Base-by-base conservation (phyloP, 352 stramenopile species). In the Phytophthora colocasiae region DNA sequence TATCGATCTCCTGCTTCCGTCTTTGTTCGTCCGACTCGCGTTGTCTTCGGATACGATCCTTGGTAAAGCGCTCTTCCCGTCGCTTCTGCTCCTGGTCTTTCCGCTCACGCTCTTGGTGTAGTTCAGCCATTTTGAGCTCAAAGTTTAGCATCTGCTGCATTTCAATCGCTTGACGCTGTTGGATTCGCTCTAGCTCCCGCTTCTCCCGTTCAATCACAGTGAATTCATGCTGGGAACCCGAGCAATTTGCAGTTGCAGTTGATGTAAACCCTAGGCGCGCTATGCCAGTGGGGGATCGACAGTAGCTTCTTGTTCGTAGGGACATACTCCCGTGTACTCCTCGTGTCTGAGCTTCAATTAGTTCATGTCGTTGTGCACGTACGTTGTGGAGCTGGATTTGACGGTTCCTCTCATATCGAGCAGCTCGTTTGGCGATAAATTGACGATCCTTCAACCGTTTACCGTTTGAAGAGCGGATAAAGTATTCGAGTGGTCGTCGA, bases 81-180 rank as follows among this genome's bases (percentile, higher is more conserved):
- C 68, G 71, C 34, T 63, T 77, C 62, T 83, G 77, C 9, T 87
- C 74, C 2, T 66, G 62, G 14, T 92, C 83, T 43, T 84, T 81
- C 6, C 58, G 66, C 22, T 87, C 79, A 2, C 76, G 79, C 44
- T 92, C 81, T 24, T 72, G 66, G 32, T 88, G 64, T 1, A 89
- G 59, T 41, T 87, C 79, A 0, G 72, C 70, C 75, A 84, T 89
- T 27, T 80, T 83, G 27, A 91, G 66, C 48, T 94, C 86, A 57
- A 90, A 90, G 11, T 69, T 63, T 0, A 92, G 58, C 66, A 92
- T 73, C 40, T 93, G 84, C 65, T 95, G 84, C 76, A 93, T 80
- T 38, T 93, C 86, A 1, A 80, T 58, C 0, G 78, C 67, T 59
- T 92, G 87, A 0, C 87, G 87, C 17, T 78, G 74, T 52, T 82